These are phyloP conservation scores for Lentinus brumalis DNA, from an alignment of 768 basidiomycete species.

Conservation along the genomic window DNA sequence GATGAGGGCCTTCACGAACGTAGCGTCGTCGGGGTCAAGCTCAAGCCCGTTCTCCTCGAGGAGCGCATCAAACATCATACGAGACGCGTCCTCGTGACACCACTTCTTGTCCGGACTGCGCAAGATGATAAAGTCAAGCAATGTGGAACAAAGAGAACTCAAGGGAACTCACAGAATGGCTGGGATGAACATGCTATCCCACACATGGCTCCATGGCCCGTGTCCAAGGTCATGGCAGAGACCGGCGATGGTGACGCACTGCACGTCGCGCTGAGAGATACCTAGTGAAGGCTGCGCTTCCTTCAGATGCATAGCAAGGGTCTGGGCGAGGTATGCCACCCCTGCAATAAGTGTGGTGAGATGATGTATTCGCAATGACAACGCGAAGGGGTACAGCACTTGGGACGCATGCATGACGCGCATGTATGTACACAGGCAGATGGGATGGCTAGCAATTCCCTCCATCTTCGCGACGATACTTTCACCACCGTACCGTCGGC, in stretches of 20 bases:
- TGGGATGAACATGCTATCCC: conserved; percentile 77
- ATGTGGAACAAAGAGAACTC: background rate
- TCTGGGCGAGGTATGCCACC: conserved; percentile 70
- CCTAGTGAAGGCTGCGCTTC: conserved; percentile 58
- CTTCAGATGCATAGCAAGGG: conserved; percentile 60
- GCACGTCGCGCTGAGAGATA: conserved; percentile 72
- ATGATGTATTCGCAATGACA: background rate
- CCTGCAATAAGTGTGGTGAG: conserved; percentile 43
- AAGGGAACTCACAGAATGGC: conserved; percentile 51
- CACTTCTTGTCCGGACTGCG: conserved; percentile 52
- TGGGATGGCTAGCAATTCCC: too few relatives aligned
- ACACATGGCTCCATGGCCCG: conserved; percentile 86
- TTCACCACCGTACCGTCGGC: too few relatives aligned
- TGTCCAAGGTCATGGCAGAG: conserved; percentile 86
- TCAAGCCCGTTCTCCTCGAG: conserved; percentile 55
- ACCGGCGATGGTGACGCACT: conserved; percentile 79
- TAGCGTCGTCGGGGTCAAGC: conserved; percentile 49
- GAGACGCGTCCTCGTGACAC: conserved; percentile 79
- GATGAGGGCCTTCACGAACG: conserved; percentile 79
- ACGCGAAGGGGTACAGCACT: background rate
- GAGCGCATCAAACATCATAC: conserved; percentile 80
- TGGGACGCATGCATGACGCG: background rate
- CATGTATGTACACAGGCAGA: too few relatives aligned
- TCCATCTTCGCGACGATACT: too few relatives aligned
- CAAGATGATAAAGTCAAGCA: background rate